A percentile compares a stretch with the other conserved stretches of the same genome.
These are phyloP conservation scores for Spathaspora gorwiae DNA, from an alignment of 805 yeast genomes.

Conservation along the genomic window DNA sequence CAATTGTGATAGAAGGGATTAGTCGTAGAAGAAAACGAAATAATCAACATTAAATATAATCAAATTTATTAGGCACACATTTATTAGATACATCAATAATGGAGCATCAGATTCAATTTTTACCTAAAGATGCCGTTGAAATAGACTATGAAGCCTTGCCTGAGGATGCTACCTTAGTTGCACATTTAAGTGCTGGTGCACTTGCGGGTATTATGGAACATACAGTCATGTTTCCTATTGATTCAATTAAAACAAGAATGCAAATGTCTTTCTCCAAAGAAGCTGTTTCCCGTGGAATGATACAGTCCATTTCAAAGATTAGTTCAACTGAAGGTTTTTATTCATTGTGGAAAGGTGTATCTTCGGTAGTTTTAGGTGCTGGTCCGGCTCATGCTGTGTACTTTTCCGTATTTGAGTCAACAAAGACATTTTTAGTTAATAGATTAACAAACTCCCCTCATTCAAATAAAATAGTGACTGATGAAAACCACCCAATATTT, in stretches of 20 bases:
- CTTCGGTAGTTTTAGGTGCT: conserved; percentile 91
- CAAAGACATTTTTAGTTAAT: conserved; percentile 56
- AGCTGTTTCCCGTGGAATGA: conserved; percentile 38
- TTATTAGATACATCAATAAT: conserved; percentile 5
- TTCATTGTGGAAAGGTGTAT: conserved; percentile 90
- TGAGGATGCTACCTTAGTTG: conserved; percentile 71
- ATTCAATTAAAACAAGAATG: conserved; percentile 94
- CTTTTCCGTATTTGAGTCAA: conserved; percentile 86
- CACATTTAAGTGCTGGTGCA: conserved; percentile 90
- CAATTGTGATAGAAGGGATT: too few species aligned
- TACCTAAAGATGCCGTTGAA: conserved; percentile 40
- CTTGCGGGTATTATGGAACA: conserved; percentile 99
- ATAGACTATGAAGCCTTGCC: conserved; percentile 92
- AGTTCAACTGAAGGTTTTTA: conserved; percentile 83
- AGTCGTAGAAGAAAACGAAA: too few species aligned
- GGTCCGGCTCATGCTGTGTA: conserved; percentile 99
- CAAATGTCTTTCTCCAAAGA: conserved; percentile 46
- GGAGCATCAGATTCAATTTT: conserved; percentile 21
- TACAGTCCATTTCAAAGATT: conserved; percentile 67
- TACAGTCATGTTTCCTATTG: conserved; percentile 93
- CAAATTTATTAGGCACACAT: not conserved
- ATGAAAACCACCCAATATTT: conserved; percentile 71
- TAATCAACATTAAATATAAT: not conserved
- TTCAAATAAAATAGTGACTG: conserved; percentile 46
- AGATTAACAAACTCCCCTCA: conserved; percentile 27